These are phyloP conservation scores for Apiospora pterosperma DNA, from an alignment of 2,329 filamentous ascomycete genomes.

Conservation along the genomic window DNA sequence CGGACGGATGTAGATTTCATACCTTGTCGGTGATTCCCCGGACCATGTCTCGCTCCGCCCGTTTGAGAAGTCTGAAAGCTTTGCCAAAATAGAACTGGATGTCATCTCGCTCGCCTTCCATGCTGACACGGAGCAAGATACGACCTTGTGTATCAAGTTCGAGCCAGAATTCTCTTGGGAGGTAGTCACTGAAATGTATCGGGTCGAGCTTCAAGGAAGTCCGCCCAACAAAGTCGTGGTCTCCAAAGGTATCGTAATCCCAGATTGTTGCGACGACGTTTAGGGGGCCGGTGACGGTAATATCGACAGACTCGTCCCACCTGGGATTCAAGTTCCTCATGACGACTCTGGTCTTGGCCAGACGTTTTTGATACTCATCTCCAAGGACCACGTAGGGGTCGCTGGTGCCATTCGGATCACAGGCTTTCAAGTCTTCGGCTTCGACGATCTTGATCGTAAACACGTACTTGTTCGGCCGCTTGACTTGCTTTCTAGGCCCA, in stretches of 20 bases:
- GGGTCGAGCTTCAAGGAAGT: conserved; percentile 98
- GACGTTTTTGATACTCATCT: conserved; percentile 95
- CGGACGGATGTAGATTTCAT: conserved; percentile 21
- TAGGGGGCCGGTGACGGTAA: conserved; percentile 84
- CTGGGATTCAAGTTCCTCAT: conserved; percentile 87
- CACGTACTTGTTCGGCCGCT: conserved; percentile 81
- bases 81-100: conserved; percentile 99
- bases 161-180: conserved; percentile 95
- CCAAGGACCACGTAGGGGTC: conserved; percentile 97
- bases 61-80: conserved; percentile 90
- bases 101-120: conserved; percentile 97
- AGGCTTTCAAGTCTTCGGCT: conserved; percentile 96
- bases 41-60: conserved; percentile 97
- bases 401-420: conserved; percentile 88
- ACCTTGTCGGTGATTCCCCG: conserved; percentile 97
- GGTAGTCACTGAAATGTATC: conserved; percentile 92
- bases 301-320: conserved; percentile 97
- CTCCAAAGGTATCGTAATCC: conserved; percentile 96
- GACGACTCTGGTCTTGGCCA: conserved; percentile 91
- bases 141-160: conserved; percentile 94
- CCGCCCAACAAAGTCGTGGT: conserved; percentile 94
- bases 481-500: conserved; percentile 61
- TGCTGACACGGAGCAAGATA: conserved; percentile 85
- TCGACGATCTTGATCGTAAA: conserved; percentile 99
- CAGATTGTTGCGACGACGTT: conserved; percentile 97